phyloP scores from a whole-genome alignment of 768 basidiomycete genomes.

The Lentinula raphanica region DNA sequence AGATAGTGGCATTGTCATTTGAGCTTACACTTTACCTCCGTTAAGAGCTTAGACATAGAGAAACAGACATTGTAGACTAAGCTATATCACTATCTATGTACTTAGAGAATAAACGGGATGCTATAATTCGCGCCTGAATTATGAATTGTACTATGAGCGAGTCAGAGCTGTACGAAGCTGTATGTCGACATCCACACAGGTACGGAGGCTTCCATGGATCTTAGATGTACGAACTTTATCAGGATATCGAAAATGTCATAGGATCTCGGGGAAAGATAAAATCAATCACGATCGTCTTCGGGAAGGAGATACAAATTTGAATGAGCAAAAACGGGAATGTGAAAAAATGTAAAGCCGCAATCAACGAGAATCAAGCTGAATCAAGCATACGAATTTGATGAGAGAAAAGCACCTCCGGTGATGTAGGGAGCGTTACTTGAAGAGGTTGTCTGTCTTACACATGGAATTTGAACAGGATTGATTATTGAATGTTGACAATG shows the following conservation, averaged over 20 bases:
- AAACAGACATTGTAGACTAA: background rate
- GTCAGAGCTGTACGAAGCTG: too few species aligned
- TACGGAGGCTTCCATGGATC: background rate
- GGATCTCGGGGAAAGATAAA: background rate
- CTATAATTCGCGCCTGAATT: too few species aligned
- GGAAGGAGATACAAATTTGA: too few species aligned
- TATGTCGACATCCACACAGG: background rate
- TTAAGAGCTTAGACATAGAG: background rate
- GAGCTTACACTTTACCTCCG: too few species aligned
- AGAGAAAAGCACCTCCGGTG: background rate
- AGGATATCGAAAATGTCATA: too few species aligned
- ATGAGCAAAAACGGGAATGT: too few species aligned
- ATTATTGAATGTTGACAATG: background rate
- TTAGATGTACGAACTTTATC: background rate
- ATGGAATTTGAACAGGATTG: background rate
- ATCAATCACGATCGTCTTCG: background rate
- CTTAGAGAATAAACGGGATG: too few species aligned
- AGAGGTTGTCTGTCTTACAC: background rate
- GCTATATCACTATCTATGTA: too few species aligned
- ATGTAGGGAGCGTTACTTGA: background rate
- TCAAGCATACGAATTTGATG: background rate
- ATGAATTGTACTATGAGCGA: too few species aligned
- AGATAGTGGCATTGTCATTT: background rate
- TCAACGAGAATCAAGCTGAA: background rate
- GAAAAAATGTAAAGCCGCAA: background rate